Conservation (phyloP, 2,329 filamentous ascomycete species). For the Xylaria sp. region DNA sequence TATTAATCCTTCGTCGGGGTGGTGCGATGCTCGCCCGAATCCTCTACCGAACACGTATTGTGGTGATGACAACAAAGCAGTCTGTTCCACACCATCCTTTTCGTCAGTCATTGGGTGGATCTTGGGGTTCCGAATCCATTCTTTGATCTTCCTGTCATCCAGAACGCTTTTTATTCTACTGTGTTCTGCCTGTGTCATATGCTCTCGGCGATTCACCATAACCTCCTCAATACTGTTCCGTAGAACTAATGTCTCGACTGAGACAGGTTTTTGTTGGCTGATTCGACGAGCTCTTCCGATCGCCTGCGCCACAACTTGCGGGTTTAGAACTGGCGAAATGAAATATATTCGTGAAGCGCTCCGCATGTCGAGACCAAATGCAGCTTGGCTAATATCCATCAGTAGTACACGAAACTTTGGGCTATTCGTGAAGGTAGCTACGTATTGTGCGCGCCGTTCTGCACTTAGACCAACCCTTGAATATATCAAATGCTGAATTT, state of each 20-base stretch:
- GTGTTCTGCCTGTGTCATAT: slow-evolving; percentile 78
- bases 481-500: slow-evolving; percentile 73
- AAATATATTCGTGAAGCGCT: slow-evolving; percentile 89
- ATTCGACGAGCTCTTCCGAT: slow-evolving; percentile 91
- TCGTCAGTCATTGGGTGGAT: slow-evolving; percentile 54
- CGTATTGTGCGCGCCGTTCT: slow-evolving; percentile 76
- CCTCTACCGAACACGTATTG: slow-evolving; percentile 64
- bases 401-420: slow-evolving; percentile 78
- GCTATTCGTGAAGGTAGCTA: slow-evolving; percentile 80
- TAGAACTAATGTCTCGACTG: slow-evolving; percentile 87
- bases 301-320: slow-evolving; percentile 87
- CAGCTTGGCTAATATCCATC: slow-evolving; percentile 91
- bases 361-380: slow-evolving; percentile 87
- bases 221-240: slow-evolving; percentile 85
- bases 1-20: slow-evolving; percentile 62
- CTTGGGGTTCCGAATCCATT: slow-evolving; percentile 67
- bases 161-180: slow-evolving; percentile 66
- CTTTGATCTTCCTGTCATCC: slow-evolving; percentile 67
- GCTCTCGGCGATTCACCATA: slow-evolving; percentile 77
- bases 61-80: slow-evolving; percentile 58
- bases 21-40: slow-evolving; percentile 55
- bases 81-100: slow-evolving; percentile 58
- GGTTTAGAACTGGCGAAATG: slow-evolving; percentile 86
- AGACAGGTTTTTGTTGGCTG: slow-evolving; percentile 81
- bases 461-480: slow-evolving; percentile 68